A percentile compares a stretch with the other conserved stretches of the same genome.
Conservation (phyloP, 176 grass and related monocot genomes). For the Saccharum spontaneum region DNA sequence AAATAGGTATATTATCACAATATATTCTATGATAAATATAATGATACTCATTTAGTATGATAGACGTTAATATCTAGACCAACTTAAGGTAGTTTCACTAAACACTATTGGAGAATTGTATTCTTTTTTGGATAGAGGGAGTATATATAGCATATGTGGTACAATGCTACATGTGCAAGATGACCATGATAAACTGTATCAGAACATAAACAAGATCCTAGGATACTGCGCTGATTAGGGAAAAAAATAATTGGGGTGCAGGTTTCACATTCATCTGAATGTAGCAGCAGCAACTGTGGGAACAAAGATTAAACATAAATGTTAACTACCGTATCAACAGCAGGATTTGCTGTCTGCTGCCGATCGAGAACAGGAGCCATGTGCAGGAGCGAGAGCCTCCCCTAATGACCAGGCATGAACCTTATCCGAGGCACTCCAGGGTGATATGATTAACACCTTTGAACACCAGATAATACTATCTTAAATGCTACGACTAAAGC, state of each 20-base stretch:
- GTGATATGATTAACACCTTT: constrained; percentile 51
- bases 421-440: constrained; percentile 49
- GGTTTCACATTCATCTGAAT: constrained; percentile 56
- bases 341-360: constrained; percentile 63
- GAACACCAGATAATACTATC: constrained; percentile 41
- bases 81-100: neutral
- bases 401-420: constrained; percentile 39
- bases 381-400: constrained; percentile 34
- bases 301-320: constrained; percentile 44
- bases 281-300: constrained; percentile 32
- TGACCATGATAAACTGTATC: neutral
- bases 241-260: constrained; percentile 19
- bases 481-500: constrained; percentile 34
- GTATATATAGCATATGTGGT: neutral
- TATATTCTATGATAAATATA: neutral
- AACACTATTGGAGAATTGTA: neutral
- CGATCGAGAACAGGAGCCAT: constrained; percentile 56
- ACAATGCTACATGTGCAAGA: constrained; percentile 3
- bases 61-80: neutral
- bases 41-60: neutral
- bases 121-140: neutral
- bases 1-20: neutral
- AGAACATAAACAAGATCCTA: constrained; percentile 30
- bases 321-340: constrained; percentile 48
- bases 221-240: constrained; percentile 29